Evolutionary conservation across 1,139 yeast genomes (phyloP).

Genomic region (Candida pseudoviswanathii): DNA sequence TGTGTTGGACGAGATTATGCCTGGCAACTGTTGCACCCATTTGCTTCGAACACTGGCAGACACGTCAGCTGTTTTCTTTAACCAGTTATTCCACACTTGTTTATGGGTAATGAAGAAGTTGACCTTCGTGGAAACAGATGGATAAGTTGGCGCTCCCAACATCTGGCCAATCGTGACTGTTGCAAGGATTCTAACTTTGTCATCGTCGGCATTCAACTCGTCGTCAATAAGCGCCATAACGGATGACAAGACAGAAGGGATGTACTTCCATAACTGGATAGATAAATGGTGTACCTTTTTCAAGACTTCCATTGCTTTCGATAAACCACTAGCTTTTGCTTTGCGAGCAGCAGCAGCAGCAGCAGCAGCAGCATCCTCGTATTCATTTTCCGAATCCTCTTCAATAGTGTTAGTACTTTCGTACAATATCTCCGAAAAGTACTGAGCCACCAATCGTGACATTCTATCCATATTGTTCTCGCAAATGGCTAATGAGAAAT

Average conservation of each 20-base stretch:
- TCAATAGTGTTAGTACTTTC: slow-evolving; percentile 41
- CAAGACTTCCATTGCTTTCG: slow-evolving; percentile 45
- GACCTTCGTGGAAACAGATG: slow-evolving; percentile 28
- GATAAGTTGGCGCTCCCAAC: slow-evolving; percentile 39
- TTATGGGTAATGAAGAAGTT: slow-evolving; percentile 64
- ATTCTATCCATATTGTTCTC: slow-evolving; percentile 71
- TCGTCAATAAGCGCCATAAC: slow-evolving; percentile 82
- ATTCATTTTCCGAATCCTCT: slow-evolving; percentile 27
- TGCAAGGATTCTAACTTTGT: slow-evolving; percentile 63
- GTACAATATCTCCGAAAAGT: slow-evolving; percentile 74
- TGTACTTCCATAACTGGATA: slow-evolving; percentile 72
- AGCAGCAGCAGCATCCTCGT: slow-evolving; percentile 4
- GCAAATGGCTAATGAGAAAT: slow-evolving; percentile 68
- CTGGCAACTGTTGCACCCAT: slow-evolving; percentile 65
- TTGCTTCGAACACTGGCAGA: slow-evolving; percentile 62
- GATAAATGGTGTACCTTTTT: slow-evolving; percentile 64
- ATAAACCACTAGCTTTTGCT: slow-evolving; percentile 14
- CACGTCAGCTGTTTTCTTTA: slow-evolving; percentile 69
- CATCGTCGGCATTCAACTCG: slow-evolving; percentile 75
- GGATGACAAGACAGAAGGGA: slow-evolving; percentile 74
- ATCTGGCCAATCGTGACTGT: slow-evolving; percentile 75
- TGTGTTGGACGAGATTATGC: slow-evolving; percentile 30
- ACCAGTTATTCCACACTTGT: slow-evolving; percentile 71
- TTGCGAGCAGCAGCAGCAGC: not conserved
- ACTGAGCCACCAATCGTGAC: slow-evolving; percentile 77